Evolutionary conservation across 306 rosid genomes (phyloP).

Genomic region (Lathyrus tuberosus): DNA sequence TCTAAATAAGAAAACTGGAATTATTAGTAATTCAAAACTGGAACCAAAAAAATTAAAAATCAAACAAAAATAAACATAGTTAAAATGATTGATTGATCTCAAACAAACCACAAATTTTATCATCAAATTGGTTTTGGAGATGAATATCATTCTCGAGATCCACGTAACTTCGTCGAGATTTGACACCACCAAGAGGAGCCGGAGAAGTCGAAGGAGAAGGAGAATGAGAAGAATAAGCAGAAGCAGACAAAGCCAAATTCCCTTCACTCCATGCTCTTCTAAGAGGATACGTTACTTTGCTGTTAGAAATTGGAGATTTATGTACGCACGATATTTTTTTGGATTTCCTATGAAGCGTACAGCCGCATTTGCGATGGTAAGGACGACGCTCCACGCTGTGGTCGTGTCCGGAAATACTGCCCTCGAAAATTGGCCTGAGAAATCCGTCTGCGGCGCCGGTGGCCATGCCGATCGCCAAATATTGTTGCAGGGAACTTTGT

Average conservation of each 20-base stretch:
- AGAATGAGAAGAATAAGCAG: constrained; percentile 44
- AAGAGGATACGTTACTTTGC: constrained; percentile 54
- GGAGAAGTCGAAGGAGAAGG: constrained; percentile 11
- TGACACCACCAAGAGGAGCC: neutral
- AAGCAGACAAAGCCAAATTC: constrained; percentile 36
- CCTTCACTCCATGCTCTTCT: constrained; percentile 79
- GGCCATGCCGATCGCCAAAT: constrained; percentile 41
- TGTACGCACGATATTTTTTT: neutral
- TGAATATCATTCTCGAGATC: constrained; percentile 11
- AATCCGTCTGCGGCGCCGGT: constrained; percentile 54
- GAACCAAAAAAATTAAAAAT: neutral
- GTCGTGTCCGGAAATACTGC: constrained; percentile 50
- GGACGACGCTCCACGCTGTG: constrained; percentile 66
- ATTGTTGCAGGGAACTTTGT: neutral
- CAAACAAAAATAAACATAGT: neutral
- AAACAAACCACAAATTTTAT: constrained; percentile 29
- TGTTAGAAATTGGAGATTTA: constrained; percentile 1
- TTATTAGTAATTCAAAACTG: constrained; percentile 34
- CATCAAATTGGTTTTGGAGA: neutral
- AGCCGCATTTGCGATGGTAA: constrained; percentile 55
- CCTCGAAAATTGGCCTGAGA: constrained; percentile 55
- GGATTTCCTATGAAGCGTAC: constrained; percentile 45
- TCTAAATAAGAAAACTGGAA: neutral
- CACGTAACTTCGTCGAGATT: constrained; percentile 25
- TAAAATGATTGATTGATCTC: constrained; percentile 1